These are phyloP conservation scores for Stenogyne calaminthoides DNA, from an alignment of 305 asterid genomes.

Conservation along the genomic window DNA sequence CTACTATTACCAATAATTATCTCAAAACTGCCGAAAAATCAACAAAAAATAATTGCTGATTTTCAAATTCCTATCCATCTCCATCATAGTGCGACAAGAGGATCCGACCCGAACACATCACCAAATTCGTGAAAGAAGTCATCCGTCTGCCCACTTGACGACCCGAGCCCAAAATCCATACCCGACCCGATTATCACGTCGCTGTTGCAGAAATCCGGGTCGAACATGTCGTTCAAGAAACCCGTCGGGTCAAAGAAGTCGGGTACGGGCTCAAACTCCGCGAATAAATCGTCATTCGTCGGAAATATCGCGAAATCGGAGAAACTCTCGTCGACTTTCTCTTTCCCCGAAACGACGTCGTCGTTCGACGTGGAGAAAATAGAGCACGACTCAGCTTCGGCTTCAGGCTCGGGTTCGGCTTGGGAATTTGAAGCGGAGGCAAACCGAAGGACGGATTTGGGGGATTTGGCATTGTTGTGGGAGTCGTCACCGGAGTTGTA, in stretches of 20 bases:
- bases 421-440: slow-evolving; percentile 42
- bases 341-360: slow-evolving; percentile 12
- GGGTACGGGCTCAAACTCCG: slow-evolving; percentile 47
- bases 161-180: slow-evolving; percentile 46
- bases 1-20: background rate
- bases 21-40: slow-evolving; percentile 44
- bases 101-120: slow-evolving; percentile 90
- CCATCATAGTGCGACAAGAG: slow-evolving; percentile 46
- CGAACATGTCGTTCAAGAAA: slow-evolving; percentile 44
- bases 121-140: slow-evolving; percentile 69
- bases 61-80: slow-evolving; percentile 12
- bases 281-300: slow-evolving; percentile 39
- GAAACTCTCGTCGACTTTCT: slow-evolving; percentile 31
- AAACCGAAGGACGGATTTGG: slow-evolving; percentile 76
- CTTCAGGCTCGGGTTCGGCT: slow-evolving; percentile 41
- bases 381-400: slow-evolving; percentile 45
- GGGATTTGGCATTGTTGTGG: slow-evolving; percentile 52
- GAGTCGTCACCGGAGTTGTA: slow-evolving; percentile 80
- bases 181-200: slow-evolving; percentile 51
- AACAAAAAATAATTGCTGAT: slow-evolving; percentile 35
- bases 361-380: slow-evolving; percentile 25
- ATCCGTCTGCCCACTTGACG: slow-evolving; percentile 49
- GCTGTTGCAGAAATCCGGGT: slow-evolving; percentile 38
- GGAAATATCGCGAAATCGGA: slow-evolving; percentile 47
- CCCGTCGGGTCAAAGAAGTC: slow-evolving; percentile 50